A percentile compares a stretch with the other conserved stretches of the same genome.
Evolutionary conservation across 768 basidiomycete genomes (phyloP).

Genomic region (Leccinum broughii): DNA sequence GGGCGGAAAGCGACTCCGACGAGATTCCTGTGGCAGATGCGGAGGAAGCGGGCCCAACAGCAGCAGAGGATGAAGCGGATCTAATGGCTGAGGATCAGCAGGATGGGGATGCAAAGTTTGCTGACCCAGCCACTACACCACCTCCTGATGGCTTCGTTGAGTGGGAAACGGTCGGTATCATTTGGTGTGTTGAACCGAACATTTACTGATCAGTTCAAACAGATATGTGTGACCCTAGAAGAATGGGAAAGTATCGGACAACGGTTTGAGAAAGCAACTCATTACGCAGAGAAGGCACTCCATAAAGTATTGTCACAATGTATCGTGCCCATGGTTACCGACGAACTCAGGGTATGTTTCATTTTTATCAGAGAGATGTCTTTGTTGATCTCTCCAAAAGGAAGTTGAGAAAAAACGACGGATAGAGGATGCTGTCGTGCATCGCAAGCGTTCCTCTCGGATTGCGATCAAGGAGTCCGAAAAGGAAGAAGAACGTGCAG

Average conservation of each 20-base stretch:
- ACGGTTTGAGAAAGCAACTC: constrained; percentile 70
- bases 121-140: constrained; percentile 7
- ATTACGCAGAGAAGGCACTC: constrained; percentile 80
- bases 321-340: constrained; percentile 70
- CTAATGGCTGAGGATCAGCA: constrained; percentile 8
- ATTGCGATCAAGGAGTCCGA: constrained; percentile 81
- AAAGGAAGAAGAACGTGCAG: constrained; percentile 67
- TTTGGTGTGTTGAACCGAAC: background rate
- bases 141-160: constrained; percentile 65
- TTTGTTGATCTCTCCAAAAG: constrained; percentile 37
- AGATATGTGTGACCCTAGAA: constrained; percentile 81
- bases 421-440: constrained; percentile 72
- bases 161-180: constrained; percentile 81
- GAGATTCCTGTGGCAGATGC: background rate
- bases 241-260: constrained; percentile 86
- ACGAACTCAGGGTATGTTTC: constrained; percentile 57
- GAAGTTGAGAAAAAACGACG: constrained; percentile 61
- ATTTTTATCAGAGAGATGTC: background rate
- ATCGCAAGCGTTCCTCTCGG: constrained; percentile 89
- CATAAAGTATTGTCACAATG: constrained; percentile 64
- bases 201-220: constrained; percentile 4
- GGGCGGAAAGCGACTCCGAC: constrained; percentile 10
- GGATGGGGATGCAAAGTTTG: background rate
- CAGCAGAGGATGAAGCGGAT: background rate
- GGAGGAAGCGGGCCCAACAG: constrained; percentile 2